Conservation (phyloP, 2,329 filamentous ascomycete species). For the Niveomyces coronatus region DNA sequence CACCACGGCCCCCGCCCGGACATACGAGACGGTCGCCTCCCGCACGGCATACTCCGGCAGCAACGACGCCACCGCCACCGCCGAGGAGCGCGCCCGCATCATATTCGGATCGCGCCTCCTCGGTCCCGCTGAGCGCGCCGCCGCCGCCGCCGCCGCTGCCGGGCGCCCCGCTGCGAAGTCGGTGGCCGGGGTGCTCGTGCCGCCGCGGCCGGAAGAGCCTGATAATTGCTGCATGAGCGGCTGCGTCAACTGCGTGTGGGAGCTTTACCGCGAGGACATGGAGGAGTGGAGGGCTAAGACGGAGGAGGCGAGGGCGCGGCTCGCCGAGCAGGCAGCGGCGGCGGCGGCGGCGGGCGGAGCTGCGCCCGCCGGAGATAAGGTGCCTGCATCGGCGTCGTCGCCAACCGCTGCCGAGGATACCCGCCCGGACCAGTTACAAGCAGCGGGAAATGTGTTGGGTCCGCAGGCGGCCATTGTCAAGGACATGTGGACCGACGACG, state of each 20-base stretch:
- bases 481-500: conserved; percentile 50
- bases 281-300: conserved; percentile 71
- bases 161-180: conserved; percentile 48
- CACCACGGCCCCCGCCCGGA: background rate
- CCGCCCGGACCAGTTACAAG: conserved; percentile 43
- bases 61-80: conserved; percentile 24
- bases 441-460: background rate
- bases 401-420: conserved; percentile 77
- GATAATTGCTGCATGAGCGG: conserved; percentile 99
- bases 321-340: conserved; percentile 26
- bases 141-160: conserved; percentile 47
- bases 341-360: conserved; percentile 24
- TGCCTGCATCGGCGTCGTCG: background rate
- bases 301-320: conserved; percentile 48
- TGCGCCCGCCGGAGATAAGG: conserved; percentile 21
- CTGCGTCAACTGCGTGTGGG: conserved; percentile 97
- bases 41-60: conserved; percentile 4
- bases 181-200: conserved; percentile 72
- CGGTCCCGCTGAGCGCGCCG: conserved; percentile 59
- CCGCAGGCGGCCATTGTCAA: conserved; percentile 32
- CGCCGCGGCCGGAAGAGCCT: conserved; percentile 76
- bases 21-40: conserved; percentile 6
- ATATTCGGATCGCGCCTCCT: conserved; percentile 75
- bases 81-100: conserved; percentile 49
- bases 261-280: conserved; percentile 80